These are phyloP conservation scores for Plenodomus tracheiphilus DNA, from an alignment of 2,329 filamentous ascomycete species.

Conservation along the genomic window DNA sequence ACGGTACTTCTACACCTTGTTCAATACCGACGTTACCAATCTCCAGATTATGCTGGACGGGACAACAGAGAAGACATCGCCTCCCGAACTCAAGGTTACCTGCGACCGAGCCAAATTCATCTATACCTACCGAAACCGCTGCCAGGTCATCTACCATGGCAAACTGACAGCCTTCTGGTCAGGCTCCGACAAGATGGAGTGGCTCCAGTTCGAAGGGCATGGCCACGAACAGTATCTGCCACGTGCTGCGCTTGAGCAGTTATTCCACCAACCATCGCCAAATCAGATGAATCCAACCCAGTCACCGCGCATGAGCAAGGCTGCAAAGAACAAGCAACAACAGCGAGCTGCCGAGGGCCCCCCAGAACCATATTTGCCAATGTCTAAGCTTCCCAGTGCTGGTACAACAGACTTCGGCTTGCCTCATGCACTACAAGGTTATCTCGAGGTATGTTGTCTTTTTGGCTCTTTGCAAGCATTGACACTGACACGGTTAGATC, in stretches of 20 bases:
- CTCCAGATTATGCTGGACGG: constrained; percentile 86
- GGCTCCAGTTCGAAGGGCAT: constrained; percentile 78
- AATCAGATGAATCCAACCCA: constrained; percentile 55
- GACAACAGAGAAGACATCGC: constrained; percentile 59
- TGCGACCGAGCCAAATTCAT: constrained; percentile 78
- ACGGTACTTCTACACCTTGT: constrained; percentile 88
- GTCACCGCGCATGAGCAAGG: constrained; percentile 59
- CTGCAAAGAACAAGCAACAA: constrained; percentile 57
- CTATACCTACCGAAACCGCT: constrained; percentile 84
- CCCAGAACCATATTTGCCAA: constrained; percentile 47
- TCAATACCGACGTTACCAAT: constrained; percentile 77
- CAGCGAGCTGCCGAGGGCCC: constrained; percentile 28
- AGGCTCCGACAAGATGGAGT: constrained; percentile 74
- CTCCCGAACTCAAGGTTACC: constrained; percentile 73
- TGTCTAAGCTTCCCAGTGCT: constrained; percentile 51
- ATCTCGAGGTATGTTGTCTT: constrained; percentile 60
- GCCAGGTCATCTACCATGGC: constrained; percentile 78
- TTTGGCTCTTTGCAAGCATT: constrained; percentile 10
- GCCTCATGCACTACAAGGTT: constrained; percentile 59
- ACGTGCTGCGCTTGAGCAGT: constrained; percentile 59
- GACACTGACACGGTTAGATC: constrained; percentile 52
- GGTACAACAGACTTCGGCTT: constrained; percentile 58
- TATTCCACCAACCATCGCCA: constrained; percentile 53
- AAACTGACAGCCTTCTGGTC: constrained; percentile 80
- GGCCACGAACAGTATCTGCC: constrained; percentile 84